Evolutionary conservation across 805 yeast genomes (phyloP), one percentile per base, ranked within the genome.

Genomic region (Citeromyces matritensis): DNA sequence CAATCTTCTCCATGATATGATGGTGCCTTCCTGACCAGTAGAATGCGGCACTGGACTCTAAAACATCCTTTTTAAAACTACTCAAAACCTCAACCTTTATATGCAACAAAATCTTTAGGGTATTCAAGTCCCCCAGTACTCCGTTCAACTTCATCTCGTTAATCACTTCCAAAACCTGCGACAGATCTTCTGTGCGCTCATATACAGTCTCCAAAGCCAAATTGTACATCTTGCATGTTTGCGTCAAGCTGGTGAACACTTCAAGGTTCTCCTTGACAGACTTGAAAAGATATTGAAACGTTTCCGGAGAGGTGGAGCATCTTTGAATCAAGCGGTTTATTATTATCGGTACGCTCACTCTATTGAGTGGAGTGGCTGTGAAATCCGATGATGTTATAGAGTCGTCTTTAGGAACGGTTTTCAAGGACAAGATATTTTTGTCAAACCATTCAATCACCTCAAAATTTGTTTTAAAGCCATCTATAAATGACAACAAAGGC

Each of bases 141-240:
- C 53, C 56, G 33, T 51, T 53, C 25, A 39, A 36, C 9, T 36
- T 27, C 30, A 53, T 34, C 35, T 53, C 58, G 15, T 48, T 48
- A 15, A 49, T 35, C 9, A 53, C 23, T 4, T 31, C 33, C 5
- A 39, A 33, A 6, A 53, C 35, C 12, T 45, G 26, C 10, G 41
- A 41, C 5, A 51, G 26, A 30, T 51, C 48, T 23, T 41, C 40
- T 0, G 56, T 42, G 17, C 42, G 42, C 0, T 37, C 34, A 57
- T 57, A 53, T 3, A 39, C 28, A 17, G 46, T 53, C 8, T 30
- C 24, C 1, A 53, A 15, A 6, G 53, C 24, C 3, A 45, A 32
- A 32, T 50, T 51, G 39, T 53, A 53, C 9, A 49, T 44, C 21
- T 47, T 47, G 7, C 42, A 45, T 27, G 48, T 43, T n/a, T n/a